Evolutionary conservation across 2,329 filamentous ascomycete species (phyloP), one percentile per base, ranked within the genome.

Genomic region (Alternaria brassicae): DNA sequence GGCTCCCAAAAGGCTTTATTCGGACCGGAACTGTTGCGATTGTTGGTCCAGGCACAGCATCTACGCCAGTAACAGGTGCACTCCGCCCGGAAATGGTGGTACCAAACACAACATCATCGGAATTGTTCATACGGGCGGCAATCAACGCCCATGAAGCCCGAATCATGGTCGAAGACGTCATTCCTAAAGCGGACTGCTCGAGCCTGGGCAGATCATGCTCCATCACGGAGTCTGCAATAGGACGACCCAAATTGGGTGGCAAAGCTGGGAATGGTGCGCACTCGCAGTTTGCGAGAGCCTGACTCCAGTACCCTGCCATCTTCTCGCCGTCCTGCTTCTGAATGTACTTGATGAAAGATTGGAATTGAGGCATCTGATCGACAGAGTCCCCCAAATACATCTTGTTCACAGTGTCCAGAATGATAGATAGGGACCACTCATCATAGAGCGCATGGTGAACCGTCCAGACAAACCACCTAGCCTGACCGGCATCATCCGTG

Each of bases 21-120:
- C 71, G 69, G 2, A 78, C 62, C 0, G 77, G 78, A 0, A 79
- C 68, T 0, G 77, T 78, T 3, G 76, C 78, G 25, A 82, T 79
- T 1, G 79, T 74, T 1, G 81, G 81, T 0, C 80, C 81, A 23
- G 80, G 66, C 0, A 81, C 67, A 4, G 67, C 66, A 10, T 56
- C 53, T 2, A 56, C 42, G 4, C 36, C 44, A 19, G 34, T 6
- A 5, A 56, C 23, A 1, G 53, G 27, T 7, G 44, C 27, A 15
- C 34, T 49, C 1, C 53, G 36, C 1, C 53, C 53, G 1, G 15
- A 10, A 2, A 56, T 9, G 3, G 44, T 49, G 1, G 28, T 7
- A 3, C 53, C 53, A 49, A 56, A 56, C 4, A 56, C 21, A 7
- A 56, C 44, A 3, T 56, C 53, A 2, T 56, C 27, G 13, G 28